Conservation (phyloP, 2,329 filamentous ascomycete species). For the Tolypocladium capitatum region DNA sequence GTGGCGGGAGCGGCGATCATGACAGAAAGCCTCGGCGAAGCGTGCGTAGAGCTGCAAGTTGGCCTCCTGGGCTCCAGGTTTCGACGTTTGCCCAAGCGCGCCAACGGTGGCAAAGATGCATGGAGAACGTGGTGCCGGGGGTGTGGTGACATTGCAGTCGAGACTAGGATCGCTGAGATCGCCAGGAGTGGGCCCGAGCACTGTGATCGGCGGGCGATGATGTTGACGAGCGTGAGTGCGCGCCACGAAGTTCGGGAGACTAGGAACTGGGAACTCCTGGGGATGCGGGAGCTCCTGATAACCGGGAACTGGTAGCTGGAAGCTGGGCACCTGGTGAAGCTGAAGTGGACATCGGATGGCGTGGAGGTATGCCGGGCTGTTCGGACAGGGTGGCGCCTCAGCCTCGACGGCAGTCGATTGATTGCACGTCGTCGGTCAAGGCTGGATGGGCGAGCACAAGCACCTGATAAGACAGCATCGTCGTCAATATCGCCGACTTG, state of each 20-base stretch:
- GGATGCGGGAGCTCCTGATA: no score
- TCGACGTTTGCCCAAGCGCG: not conserved
- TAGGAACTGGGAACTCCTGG: no score
- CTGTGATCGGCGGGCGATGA: not conserved
- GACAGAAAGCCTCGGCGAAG: not conserved
- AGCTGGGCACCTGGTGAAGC: not conserved
- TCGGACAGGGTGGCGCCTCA: not conserved
- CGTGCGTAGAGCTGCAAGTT: not conserved
- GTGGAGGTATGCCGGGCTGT: not conserved
- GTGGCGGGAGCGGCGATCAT: not conserved
- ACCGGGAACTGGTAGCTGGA: not conserved
- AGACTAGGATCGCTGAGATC: not conserved
- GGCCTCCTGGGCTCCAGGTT: not conserved
- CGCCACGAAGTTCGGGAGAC: not conserved
- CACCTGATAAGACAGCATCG: not conserved
- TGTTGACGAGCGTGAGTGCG: no score
- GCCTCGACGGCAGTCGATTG: not conserved
- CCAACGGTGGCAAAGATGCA: not conserved
- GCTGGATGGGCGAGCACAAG: not conserved
- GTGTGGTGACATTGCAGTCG: not conserved
- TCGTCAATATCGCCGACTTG: not conserved
- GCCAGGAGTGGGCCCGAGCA: not conserved
- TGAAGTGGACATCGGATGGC: not conserved
- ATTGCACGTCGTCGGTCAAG: not conserved
- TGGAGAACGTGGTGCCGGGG: not conserved